Conservation (phyloP, 768 basidiomycete species). For the Kwoniella botswanensis region DNA sequence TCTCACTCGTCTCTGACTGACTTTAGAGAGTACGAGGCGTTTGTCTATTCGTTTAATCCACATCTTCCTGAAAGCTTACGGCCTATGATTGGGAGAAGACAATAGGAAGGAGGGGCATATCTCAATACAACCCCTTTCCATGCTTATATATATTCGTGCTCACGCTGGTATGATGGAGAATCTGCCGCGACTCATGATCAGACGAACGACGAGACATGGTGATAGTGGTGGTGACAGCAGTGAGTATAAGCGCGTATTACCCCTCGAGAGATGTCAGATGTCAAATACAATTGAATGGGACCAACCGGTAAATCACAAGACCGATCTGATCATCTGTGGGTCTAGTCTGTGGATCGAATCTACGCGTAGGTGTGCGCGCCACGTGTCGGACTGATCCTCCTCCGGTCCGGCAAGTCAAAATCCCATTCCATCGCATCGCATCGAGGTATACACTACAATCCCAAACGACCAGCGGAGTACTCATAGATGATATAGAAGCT, state of each 20-base stretch:
- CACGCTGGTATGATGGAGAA: no score
- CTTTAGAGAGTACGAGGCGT: not conserved
- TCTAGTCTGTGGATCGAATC: no score
- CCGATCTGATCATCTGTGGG: not conserved
- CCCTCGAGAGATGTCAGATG: not conserved
- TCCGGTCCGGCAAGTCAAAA: not conserved
- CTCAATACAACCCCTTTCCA: not conserved
- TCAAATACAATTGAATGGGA: not conserved
- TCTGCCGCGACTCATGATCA: not conserved
- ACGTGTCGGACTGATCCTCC: constrained; percentile 7
- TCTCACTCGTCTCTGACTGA: not conserved
- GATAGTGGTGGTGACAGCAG: not conserved
- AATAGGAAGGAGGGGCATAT: no score
- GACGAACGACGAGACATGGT: not conserved
- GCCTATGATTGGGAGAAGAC: not conserved
- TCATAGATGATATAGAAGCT: no score
- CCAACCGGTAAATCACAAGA: not conserved
- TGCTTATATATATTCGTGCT: not conserved
- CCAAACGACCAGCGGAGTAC: no score
- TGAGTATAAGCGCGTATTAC: constrained; percentile 7
- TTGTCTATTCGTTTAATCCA: not conserved
- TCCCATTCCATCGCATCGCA: not conserved
- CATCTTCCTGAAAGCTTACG: not conserved
- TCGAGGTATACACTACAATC: no score
- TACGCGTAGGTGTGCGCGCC: not conserved